Evolutionary conservation across 345 rosid species (phyloP).

Genomic region (Xanthoceras sorbifolium): DNA sequence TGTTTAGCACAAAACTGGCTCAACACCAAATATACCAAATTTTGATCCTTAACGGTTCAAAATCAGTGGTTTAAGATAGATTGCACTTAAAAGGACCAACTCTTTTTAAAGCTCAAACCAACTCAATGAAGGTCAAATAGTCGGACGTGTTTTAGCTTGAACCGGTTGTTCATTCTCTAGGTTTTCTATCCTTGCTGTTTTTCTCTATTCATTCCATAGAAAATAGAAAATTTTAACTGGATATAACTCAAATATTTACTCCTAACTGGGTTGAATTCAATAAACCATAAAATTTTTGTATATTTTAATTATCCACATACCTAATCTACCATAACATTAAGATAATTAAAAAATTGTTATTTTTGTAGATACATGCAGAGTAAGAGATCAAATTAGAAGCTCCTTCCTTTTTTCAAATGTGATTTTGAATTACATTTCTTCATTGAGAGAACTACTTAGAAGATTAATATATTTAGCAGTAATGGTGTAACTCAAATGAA

Average conservation of each 20-base stretch:
- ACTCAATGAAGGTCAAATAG: neutral
- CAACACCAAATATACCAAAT: neutral
- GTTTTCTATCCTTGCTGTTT: neutral
- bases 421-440: neutral
- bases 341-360: neutral
- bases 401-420: neutral
- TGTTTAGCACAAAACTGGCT: neutral
- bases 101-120: neutral
- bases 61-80: neutral
- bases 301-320: neutral
- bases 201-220: neutral
- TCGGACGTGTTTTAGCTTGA: neutral
- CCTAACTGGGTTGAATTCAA: neutral
- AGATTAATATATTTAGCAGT: neutral
- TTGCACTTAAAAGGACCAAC: neutral
- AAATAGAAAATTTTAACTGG: neutral
- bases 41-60: neutral
- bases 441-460: neutral
- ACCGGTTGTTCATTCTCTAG: neutral
- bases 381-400: too few species aligned
- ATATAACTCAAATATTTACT: neutral
- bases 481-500: neutral
- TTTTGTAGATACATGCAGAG: too few species aligned
- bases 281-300: neutral
- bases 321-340: neutral